These are phyloP conservation scores for Lactarius evosmus DNA, from an alignment of 768 basidiomycete species.

Conservation along the genomic window DNA sequence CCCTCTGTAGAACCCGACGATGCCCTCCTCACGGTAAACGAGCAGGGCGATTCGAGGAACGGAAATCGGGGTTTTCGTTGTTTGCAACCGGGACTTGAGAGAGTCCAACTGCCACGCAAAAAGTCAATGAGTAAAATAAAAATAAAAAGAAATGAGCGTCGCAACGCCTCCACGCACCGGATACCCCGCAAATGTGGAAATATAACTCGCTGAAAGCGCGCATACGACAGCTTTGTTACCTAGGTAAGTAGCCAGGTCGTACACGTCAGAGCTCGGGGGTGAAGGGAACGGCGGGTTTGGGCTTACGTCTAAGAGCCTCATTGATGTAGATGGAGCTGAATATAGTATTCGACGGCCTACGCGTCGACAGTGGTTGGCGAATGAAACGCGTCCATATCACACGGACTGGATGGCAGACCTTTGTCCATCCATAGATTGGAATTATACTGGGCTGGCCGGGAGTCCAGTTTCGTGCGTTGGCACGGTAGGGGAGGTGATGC, in stretches of 20 bases:
- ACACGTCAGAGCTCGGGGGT: constrained; percentile 21
- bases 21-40: constrained; percentile 82
- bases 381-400: constrained; percentile 6
- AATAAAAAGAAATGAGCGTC: constrained; percentile 15
- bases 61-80: constrained; percentile 69
- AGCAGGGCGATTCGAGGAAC: constrained; percentile 67
- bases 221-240: constrained; percentile 87
- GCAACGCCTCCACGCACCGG: constrained; percentile 44
- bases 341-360: constrained; percentile 23
- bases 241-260: constrained; percentile 33
- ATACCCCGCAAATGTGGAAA: constrained; percentile 91
- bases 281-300: neutral
- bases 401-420: constrained; percentile 24
- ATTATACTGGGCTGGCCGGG: constrained; percentile 64
- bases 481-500: constrained; percentile 40
- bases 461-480: constrained; percentile 71
- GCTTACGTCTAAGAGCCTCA: constrained; percentile 27
- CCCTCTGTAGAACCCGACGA: constrained; percentile 87
- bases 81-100: constrained; percentile 90
- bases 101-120: constrained; percentile 68
- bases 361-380: neutral
- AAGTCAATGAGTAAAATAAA: constrained; percentile 1
- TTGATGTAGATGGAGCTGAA: constrained; percentile 28
- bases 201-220: constrained; percentile 86
- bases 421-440: constrained; percentile 36